Evolutionary conservation across 2,329 filamentous ascomycete species (phyloP).

Genomic region (Penicillium sp.): DNA sequence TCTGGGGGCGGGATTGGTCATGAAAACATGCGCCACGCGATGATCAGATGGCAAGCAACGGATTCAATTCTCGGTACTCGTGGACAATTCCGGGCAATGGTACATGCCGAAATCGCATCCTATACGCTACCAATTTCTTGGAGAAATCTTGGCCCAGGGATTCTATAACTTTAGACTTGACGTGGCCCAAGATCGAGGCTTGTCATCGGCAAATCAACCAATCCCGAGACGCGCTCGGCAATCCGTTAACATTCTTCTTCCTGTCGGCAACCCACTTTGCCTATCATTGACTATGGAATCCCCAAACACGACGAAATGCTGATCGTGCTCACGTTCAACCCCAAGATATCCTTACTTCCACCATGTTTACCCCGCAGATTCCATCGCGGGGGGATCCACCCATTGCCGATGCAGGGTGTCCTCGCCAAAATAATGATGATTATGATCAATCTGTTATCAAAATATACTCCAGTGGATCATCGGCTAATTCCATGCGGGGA

Average conservation of each 20-base stretch:
- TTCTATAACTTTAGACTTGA: conserved; percentile 3
- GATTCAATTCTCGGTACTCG: conserved; percentile 9
- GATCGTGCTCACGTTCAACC: conserved; percentile 5
- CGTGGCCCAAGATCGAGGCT: conserved; percentile 7
- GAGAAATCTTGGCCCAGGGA: neutral
- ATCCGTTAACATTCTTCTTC: conserved; percentile 5
- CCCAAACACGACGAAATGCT: neutral
- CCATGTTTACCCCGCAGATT: conserved; percentile 19
- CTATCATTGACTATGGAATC: conserved; percentile 1
- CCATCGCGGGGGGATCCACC: conserved; percentile 9
- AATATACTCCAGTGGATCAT: neutral
- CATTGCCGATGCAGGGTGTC: neutral
- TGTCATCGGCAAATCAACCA: conserved; percentile 15
- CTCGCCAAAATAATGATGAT: conserved; percentile 7
- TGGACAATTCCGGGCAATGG: neutral
- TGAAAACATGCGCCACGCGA: conserved; percentile 3
- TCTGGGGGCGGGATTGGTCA: neutral
- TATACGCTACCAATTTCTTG: neutral
- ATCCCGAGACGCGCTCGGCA: conserved; percentile 14
- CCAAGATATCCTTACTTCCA: conserved; percentile 1
- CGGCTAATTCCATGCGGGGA: neutral
- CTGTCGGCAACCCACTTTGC: conserved; percentile 11
- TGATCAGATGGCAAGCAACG: conserved; percentile 2
- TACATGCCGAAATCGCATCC: conserved; percentile 5
- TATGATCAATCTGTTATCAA: conserved; percentile 2